Evolutionary conservation across 2,329 filamentous ascomycete species (phyloP), one percentile per base, ranked within the genome.

Genomic region (Diaporthe sp.): DNA sequence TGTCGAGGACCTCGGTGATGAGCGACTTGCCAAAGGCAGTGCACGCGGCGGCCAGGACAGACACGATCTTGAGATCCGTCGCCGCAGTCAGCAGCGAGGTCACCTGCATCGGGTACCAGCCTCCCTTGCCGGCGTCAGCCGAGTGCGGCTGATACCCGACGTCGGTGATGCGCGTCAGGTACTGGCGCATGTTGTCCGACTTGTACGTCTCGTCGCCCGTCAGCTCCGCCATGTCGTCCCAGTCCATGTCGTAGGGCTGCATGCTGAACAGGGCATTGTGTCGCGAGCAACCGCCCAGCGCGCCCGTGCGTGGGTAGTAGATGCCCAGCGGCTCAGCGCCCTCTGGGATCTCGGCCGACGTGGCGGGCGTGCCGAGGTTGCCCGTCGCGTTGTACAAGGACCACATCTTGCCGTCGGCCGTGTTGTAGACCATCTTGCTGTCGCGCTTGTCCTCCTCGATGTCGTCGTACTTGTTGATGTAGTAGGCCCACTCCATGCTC

Each of bases 71-170:
- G 0, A 83, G 81, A 72, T 92, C 90, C 15, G 83, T 79, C 2
- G 88, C 79, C 3, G 89, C 86, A 37, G 92, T 83, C 19, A 81
- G 84, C 58, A 91, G 80, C 13, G 88, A 86, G 0, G 89, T 86
- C 7, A 85, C 81, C 0, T 85, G 85, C 2, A 87, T 90, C 30
- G 81, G 80, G 30, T 91, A 83, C 90, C 89, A 92, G 37, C 90
- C 90, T 47, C 86, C 78, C 76, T 85, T 88, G 22, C 90, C 90
- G 77, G 92, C 90, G 8, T 89, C 89, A 56, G 56, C 56, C 13
- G 53, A 70, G 75, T 83, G 69, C 78, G 83, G 71, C 3, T 87
- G 80, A 79, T 90, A 88, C 10, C 81, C 75, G 81, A 85, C 84
- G 73, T 84, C 82, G 79, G 90, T 87, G 51, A 90, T 76, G 75